Evolutionary conservation across 371 early-diverging fungal genomes (phyloP).

Genomic region (Mortierella sp.): DNA sequence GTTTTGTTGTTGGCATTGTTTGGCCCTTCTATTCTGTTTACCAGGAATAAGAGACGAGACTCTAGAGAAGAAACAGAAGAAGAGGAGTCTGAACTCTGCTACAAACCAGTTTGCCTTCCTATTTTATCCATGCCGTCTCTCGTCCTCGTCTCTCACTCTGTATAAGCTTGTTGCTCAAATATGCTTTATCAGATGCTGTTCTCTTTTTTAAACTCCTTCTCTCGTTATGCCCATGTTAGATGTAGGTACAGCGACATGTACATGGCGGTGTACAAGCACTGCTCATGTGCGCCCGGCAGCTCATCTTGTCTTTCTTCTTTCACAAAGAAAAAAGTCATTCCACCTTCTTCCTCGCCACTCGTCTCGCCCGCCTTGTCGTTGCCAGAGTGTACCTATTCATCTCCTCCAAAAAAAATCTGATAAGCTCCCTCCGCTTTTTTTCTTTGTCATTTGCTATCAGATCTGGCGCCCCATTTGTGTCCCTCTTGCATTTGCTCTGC

Average conservation of each 20-base stretch:
- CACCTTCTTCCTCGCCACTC: too few relatives aligned
- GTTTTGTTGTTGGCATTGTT: neutral
- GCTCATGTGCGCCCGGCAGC: neutral
- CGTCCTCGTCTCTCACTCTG: neutral
- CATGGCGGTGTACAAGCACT: too few relatives aligned
- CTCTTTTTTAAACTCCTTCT: neutral
- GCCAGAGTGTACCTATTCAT: neutral
- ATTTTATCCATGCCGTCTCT: neutral
- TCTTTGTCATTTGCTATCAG: conserved; percentile 12
- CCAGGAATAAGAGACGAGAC: neutral
- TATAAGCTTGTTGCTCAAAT: too few relatives aligned
- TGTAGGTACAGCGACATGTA: too few relatives aligned
- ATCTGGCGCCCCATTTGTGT: neutral
- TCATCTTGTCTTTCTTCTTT: neutral
- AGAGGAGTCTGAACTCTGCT: conserved; percentile 18
- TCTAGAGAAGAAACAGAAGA: neutral
- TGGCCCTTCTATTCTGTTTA: neutral
- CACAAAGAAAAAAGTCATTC: too few relatives aligned
- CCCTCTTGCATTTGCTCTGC: neutral
- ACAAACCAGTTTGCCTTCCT: conserved; percentile 19
- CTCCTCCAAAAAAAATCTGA: neutral
- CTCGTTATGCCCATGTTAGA: too few relatives aligned
- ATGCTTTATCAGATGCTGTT: neutral
- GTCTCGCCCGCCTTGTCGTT: neutral
- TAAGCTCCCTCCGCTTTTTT: neutral